phyloP scores from a whole-genome alignment of 495 filamentous ascomycete genomes.

The Trichoderma parareesei region DNA sequence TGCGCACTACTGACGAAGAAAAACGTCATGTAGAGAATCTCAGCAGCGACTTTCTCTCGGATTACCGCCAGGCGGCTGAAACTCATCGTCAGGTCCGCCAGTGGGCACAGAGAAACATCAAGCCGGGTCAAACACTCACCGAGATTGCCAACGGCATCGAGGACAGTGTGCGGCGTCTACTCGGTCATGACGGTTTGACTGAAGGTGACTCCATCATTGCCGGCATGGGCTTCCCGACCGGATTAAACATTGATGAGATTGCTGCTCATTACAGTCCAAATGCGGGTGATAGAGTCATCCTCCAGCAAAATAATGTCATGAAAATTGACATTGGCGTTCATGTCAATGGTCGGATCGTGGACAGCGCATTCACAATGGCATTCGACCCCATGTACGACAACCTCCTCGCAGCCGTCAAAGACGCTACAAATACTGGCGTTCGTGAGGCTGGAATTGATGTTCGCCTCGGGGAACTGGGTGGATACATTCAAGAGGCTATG shows the following conservation, averaged over 20 bases:
- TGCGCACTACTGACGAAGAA: slow-evolving; percentile 79
- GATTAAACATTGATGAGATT: slow-evolving; percentile 76
- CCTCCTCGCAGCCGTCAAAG: slow-evolving; percentile 74
- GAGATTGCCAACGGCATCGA: slow-evolving; percentile 83
- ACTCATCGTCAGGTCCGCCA: slow-evolving; percentile 80
- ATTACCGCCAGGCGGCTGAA: slow-evolving; percentile 82
- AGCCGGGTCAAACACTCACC: slow-evolving; percentile 70
- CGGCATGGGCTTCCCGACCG: slow-evolving; percentile 84
- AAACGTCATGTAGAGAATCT: slow-evolving; percentile 75
- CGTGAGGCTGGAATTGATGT: slow-evolving; percentile 78
- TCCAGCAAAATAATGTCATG: slow-evolving; percentile 79
- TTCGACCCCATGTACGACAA: slow-evolving; percentile 82
- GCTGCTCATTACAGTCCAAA: slow-evolving; percentile 87
- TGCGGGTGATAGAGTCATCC: slow-evolving; percentile 72
- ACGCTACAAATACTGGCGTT: slow-evolving; percentile 80
- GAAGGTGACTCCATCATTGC: slow-evolving; percentile 70
- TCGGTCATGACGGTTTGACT: slow-evolving; percentile 67
- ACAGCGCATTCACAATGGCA: slow-evolving; percentile 85
- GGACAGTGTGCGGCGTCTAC: slow-evolving; percentile 68
- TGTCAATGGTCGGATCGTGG: slow-evolving; percentile 81
- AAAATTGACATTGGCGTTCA: slow-evolving; percentile 90
- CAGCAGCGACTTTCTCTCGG: slow-evolving; percentile 72
- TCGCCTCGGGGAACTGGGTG: slow-evolving; percentile 67
- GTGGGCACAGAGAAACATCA: slow-evolving; percentile 70
- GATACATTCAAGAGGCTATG: slow-evolving; percentile 75